Conservation (phyloP, 768 basidiomycete genomes). For the Mycena olivaceomarginata region DNA sequence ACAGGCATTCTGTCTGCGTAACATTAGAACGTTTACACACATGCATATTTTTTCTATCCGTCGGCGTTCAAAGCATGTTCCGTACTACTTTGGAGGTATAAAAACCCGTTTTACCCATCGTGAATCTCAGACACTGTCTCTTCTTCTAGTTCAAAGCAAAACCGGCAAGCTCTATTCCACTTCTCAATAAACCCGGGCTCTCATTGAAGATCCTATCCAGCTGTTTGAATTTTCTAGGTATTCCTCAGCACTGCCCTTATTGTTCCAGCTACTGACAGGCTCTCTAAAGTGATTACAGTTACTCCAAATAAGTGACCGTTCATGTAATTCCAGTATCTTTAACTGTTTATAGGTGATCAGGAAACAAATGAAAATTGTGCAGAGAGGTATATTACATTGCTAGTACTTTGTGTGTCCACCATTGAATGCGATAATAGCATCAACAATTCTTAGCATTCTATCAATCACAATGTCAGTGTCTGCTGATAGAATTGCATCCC, state of each 20-base stretch:
- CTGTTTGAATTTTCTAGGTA: background rate
- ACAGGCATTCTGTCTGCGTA: background rate
- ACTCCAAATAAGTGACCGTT: too few species aligned
- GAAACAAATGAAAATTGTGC: too few species aligned
- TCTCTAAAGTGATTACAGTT: background rate
- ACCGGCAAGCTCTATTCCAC: background rate
- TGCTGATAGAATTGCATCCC: too few species aligned
- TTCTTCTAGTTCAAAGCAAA: background rate
- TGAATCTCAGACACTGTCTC: background rate
- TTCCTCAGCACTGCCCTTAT: background rate
- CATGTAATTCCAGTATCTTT: too few species aligned
- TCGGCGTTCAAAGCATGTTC: background rate
- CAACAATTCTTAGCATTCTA: too few species aligned
- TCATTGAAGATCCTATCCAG: background rate
- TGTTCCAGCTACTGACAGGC: background rate
- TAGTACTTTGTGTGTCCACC: too few species aligned
- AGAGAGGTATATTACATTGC: too few species aligned
- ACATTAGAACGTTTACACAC: background rate
- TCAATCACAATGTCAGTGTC: too few species aligned
- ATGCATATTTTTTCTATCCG: background rate
- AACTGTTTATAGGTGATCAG: too few species aligned
- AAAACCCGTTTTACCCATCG: background rate
- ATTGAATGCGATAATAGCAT: too few species aligned
- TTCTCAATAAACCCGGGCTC: background rate
- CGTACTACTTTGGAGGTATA: background rate